Percentiles rank a stretch among this genome's conserved stretches.
Evolutionary conservation across 2,329 filamentous ascomycete species (phyloP).

Genomic region (Ceratocystis variospora): DNA sequence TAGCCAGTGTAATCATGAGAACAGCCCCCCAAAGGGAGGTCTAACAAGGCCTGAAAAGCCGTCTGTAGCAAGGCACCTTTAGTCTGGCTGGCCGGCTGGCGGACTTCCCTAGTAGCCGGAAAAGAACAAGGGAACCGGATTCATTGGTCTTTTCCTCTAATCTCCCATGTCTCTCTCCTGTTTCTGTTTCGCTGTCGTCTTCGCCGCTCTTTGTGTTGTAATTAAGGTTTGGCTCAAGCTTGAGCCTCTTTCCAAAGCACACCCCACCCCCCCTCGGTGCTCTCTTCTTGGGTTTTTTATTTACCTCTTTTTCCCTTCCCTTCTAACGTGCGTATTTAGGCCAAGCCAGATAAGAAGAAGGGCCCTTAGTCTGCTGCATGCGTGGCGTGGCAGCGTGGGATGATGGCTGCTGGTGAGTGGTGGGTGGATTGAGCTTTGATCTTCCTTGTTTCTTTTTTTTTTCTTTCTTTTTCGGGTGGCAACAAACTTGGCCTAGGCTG

Average conservation of each 20-base stretch:
- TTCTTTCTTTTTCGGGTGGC: background rate
- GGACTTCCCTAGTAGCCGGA: background rate
- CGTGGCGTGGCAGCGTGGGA: background rate
- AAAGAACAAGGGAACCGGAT: background rate
- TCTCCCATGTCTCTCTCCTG: background rate
- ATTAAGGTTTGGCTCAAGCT: slow-evolving; percentile 3
- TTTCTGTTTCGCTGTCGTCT: background rate
- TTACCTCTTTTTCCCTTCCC: background rate
- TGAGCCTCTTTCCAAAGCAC: background rate
- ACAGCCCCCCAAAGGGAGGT: too few species aligned
- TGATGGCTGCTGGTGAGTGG: background rate
- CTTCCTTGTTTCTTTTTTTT: background rate
- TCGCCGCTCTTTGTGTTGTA: background rate
- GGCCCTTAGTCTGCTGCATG: background rate
- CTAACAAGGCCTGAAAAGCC: too few species aligned
- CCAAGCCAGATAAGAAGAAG: too few species aligned
- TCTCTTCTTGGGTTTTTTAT: background rate
- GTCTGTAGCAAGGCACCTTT: background rate
- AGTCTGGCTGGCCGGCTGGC: too few species aligned
- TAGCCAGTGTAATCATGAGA: too few species aligned
- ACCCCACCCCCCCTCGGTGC: background rate
- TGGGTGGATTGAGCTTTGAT: background rate
- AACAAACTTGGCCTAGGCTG: too few species aligned
- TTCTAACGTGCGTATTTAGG: background rate
- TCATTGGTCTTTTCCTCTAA: background rate